Percentiles rank a stretch among this genome's conserved stretches.
Evolutionary conservation across 2,329 filamentous ascomycete genomes (phyloP).

Genomic region (Neurospora sp.): DNA sequence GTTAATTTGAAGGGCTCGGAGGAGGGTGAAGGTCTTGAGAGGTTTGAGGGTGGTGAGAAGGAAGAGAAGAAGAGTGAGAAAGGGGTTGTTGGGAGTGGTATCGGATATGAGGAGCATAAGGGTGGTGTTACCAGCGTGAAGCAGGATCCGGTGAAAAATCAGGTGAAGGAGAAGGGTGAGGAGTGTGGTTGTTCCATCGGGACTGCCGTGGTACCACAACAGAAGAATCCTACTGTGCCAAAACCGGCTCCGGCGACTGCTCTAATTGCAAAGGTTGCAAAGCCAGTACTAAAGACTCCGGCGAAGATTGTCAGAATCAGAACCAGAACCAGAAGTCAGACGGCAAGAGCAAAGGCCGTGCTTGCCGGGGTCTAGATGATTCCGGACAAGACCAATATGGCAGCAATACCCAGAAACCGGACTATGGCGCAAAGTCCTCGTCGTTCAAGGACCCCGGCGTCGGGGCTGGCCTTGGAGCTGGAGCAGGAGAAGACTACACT

Average conservation of each 20-base stretch:
- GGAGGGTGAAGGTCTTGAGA: not conserved
- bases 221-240: no score
- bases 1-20: not conserved
- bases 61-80: not conserved
- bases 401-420: no score
- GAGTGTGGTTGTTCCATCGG: not conserved
- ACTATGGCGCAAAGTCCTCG: no score
- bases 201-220: no score
- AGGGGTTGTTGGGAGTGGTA: no score
- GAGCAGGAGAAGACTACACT: no score
- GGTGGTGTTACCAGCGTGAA: not conserved
- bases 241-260: not conserved
- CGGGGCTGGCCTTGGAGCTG: no score
- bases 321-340: not conserved
- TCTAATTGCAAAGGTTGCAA: not conserved
- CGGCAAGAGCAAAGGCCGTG: no score
- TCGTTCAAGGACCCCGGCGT: no score
- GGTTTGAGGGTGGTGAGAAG: not conserved
- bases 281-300: not conserved
- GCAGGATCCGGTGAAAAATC: not conserved
- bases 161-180: not conserved
- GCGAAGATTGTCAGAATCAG: not conserved
- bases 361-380: no score
- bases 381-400: no score
- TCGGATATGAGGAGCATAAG: not conserved